phyloP scores from a whole-genome alignment of 148 eudicot genomes.

The Chenopodium album region DNA sequence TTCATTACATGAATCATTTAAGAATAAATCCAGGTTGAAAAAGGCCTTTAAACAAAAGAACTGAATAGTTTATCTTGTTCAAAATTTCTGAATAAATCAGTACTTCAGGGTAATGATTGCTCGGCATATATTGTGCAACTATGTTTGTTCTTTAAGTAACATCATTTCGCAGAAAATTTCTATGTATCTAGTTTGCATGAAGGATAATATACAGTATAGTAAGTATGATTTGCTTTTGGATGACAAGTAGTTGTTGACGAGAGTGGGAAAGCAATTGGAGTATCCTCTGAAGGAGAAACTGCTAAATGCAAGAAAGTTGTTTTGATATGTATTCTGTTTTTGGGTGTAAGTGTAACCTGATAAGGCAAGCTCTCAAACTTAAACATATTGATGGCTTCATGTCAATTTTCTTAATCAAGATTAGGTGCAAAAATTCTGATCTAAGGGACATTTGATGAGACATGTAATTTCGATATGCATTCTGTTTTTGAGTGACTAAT shows the following conservation, averaged over 20 bases:
- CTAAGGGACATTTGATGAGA: not conserved
- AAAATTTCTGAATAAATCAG: no score
- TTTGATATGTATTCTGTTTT: slow-evolving; percentile 79
- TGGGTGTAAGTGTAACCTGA: slow-evolving; percentile 37
- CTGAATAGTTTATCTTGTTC: not conserved
- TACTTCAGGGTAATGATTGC: no score
- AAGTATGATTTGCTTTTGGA: slow-evolving; percentile 8
- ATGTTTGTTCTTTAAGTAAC: not conserved
- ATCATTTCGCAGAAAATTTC: no score
- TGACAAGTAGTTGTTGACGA: slow-evolving; percentile 72
- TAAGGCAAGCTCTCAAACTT: slow-evolving; percentile 45
- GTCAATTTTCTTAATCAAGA: not conserved
- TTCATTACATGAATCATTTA: not conserved
- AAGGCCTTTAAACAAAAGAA: not conserved
- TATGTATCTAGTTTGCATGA: no score
- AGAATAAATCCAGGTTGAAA: not conserved
- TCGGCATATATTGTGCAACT: slow-evolving; percentile 34
- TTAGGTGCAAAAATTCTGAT: not conserved
- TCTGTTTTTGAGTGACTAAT: not conserved
- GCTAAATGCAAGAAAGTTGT: slow-evolving; percentile 98
- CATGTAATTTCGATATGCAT: not conserved
- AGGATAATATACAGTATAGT: no score
- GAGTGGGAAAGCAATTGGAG: slow-evolving; percentile 72
- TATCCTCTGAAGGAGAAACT: slow-evolving; percentile 95
- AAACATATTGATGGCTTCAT: not conserved